Evolutionary conservation across 495 filamentous ascomycete species (phyloP).

Genomic region (Pseudomonodictys pantanalensis): DNA sequence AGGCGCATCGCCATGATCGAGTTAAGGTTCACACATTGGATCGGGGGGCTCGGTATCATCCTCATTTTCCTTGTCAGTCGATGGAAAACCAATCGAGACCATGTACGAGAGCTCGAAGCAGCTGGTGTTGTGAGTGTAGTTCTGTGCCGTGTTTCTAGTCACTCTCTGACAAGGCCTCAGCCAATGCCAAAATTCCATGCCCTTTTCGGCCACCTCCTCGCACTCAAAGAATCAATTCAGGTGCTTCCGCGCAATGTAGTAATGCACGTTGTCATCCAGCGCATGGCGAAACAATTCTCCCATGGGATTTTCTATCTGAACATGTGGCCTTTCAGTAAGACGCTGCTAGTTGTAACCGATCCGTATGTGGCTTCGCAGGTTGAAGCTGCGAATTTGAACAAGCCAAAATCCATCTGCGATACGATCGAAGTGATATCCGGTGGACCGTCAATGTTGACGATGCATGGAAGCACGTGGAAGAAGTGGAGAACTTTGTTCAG

Average conservation of each 20-base stretch:
- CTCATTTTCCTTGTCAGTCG: no score
- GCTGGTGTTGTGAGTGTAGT: no score
- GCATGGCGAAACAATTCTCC: slow-evolving; percentile 14
- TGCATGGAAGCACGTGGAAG: slow-evolving; percentile 39
- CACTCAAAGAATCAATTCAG: slow-evolving; percentile 24
- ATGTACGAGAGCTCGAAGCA: no score
- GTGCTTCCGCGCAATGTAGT: neutral
- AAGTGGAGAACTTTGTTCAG: slow-evolving; percentile 40
- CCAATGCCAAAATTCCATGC: slow-evolving; percentile 36
- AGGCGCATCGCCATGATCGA: no score
- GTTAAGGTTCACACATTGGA: no score
- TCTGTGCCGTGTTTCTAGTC: no score
- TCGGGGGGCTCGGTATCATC: no score
- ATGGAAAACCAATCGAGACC: no score
- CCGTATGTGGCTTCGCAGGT: slow-evolving; percentile 28
- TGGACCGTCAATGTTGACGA: slow-evolving; percentile 36
- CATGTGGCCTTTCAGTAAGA: slow-evolving; percentile 38
- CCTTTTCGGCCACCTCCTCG: slow-evolving; percentile 34
- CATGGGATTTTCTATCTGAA: slow-evolving; percentile 38
- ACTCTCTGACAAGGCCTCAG: no score
- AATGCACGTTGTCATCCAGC: slow-evolving; percentile 2
- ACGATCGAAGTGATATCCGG: slow-evolving; percentile 38
- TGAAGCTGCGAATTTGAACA: slow-evolving; percentile 14
- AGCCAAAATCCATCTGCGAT: slow-evolving; percentile 7
- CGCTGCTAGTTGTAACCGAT: slow-evolving; percentile 29